Evolutionary conservation across 2,329 filamentous ascomycete genomes (phyloP), one percentile per base, ranked within the genome.

Genomic region (Aureobasidium subglaciale): DNA sequence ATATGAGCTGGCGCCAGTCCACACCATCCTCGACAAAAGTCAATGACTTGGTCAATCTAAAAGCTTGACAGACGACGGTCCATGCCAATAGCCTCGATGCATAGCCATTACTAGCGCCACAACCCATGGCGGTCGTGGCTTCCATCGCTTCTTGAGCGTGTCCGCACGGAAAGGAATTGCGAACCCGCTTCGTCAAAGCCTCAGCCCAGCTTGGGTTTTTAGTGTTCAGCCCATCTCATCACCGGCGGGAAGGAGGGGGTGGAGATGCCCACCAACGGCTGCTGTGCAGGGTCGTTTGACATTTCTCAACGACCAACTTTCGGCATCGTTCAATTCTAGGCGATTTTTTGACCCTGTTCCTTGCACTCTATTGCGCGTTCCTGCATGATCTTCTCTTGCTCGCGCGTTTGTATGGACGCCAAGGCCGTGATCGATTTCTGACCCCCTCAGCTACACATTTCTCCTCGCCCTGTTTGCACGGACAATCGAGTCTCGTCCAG

Each of bases 81-180:
- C 34, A 38, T 50, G 46, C 46, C 46, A 50, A 50, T 50, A 50
- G 46, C 32, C 32, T 50, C 46, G 46, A 50, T 20, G 46, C 46
- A 50, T 50, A 50, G 46, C 46, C 46, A 50, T 34, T 34, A 50
- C 46, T 50, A 50, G 46, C 46, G 46, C 46, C 32, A 29, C 24
- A 34, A 24, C 32, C n/a, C 20, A 38, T 27, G 46, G 34, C 22
- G 46, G 20, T 38, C 32, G 46, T 50, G 46, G 46, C 46, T 50
- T 37, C 40, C 45, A 40, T n/a, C 37, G 37, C 37, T 9, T 50
- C n/a, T 50, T n/a, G 24, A 50, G 46, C 46, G 38, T 35, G 34
- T 38, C 34, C 22, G 10, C 43, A 34, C 13, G 30, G 11, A n/a
- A n/a, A n/a, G n/a, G 15, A 48, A 20, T 29, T 11, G 43, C 24